Percentiles rank a stretch among this genome's conserved stretches.
Conservation (phyloP, 1,139 yeast genomes). For the Torulaspora globosa region DNA sequence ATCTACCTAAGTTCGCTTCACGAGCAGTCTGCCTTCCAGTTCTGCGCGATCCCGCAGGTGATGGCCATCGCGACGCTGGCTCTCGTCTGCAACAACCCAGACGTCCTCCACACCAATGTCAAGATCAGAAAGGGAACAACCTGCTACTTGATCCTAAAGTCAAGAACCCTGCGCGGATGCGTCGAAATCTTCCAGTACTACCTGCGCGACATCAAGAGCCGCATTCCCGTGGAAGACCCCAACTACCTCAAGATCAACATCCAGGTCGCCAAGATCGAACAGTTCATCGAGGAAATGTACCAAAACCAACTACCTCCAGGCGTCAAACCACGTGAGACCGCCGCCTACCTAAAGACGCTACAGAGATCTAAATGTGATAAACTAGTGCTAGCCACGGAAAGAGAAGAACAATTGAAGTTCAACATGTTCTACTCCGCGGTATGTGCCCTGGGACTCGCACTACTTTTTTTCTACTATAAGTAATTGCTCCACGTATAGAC, state of each 20-base stretch:
- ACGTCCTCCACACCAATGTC: conserved; percentile 65
- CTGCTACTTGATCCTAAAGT: conserved; percentile 64
- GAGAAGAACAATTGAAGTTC: conserved; percentile 33
- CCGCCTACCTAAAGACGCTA: conserved; percentile 39
- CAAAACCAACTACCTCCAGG: conserved; percentile 52
- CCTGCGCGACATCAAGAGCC: conserved; percentile 70
- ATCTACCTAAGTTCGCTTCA: conserved; percentile 69
- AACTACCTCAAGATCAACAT: conserved; percentile 81
- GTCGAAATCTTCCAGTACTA: conserved; percentile 70
- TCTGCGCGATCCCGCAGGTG: conserved; percentile 97
- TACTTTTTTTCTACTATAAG: conserved; percentile 13
- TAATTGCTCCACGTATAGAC: conserved; percentile 1
- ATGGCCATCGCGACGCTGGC: conserved; percentile 97
- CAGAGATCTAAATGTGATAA: conserved; percentile 36
- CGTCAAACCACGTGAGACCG: conserved; percentile 42
- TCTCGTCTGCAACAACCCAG: conserved; percentile 74
- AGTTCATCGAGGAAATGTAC: conserved; percentile 70
- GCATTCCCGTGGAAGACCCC: conserved; percentile 77
- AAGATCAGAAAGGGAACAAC: conserved; percentile 94
- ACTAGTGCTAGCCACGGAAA: conserved; percentile 25
- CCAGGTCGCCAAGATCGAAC: conserved; percentile 82
- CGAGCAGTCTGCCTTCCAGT: conserved; percentile 81
- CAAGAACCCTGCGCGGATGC: conserved; percentile 74
- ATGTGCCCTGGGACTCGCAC: conserved; percentile 18
- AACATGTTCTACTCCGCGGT: conserved; percentile 22